These are phyloP conservation scores for Limonium bicolor DNA, from an alignment of 148 eudicot species.

Conservation along the genomic window DNA sequence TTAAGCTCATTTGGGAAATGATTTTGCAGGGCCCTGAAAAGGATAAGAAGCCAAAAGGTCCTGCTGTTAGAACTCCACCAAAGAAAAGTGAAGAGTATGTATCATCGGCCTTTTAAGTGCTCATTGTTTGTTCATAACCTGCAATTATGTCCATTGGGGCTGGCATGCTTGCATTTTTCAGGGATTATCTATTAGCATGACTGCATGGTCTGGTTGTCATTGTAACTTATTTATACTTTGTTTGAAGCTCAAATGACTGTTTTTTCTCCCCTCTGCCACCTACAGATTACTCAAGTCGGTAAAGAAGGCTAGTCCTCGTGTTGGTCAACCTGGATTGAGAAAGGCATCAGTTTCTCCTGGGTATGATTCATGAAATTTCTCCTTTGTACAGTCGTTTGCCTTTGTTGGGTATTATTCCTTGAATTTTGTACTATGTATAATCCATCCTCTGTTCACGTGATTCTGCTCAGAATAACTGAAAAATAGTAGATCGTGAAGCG, in stretches of 20 bases:
- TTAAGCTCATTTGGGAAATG: too few relatives aligned
- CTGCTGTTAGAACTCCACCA: slow-evolving; percentile 18
- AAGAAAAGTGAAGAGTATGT: slow-evolving; percentile 53
- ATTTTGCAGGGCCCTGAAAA: slow-evolving; percentile 26
- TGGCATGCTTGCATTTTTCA: too few relatives aligned
- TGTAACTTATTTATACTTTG: not conserved
- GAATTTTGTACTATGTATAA: too few relatives aligned
- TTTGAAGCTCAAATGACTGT: not conserved
- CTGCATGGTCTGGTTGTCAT: not conserved
- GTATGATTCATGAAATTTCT: slow-evolving; percentile 15
- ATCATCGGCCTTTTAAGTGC: not conserved
- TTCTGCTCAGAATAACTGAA: not conserved
- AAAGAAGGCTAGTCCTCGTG: slow-evolving; percentile 27
- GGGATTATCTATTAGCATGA: not conserved
- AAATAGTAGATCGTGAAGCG: not conserved
- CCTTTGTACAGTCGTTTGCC: not conserved
- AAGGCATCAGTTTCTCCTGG: slow-evolving; percentile 30
- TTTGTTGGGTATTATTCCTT: not conserved
- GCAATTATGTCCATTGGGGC: not conserved
- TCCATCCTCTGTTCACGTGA: too few relatives aligned
- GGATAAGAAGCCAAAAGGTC: slow-evolving; percentile 24
- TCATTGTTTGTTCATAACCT: not conserved
- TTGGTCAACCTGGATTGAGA: slow-evolving; percentile 31
- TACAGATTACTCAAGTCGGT: slow-evolving; percentile 32
- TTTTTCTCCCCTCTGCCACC: not conserved